Base-by-base conservation (phyloP, 202 grass and related monocot genomes). In the Musa balbisiana region DNA sequence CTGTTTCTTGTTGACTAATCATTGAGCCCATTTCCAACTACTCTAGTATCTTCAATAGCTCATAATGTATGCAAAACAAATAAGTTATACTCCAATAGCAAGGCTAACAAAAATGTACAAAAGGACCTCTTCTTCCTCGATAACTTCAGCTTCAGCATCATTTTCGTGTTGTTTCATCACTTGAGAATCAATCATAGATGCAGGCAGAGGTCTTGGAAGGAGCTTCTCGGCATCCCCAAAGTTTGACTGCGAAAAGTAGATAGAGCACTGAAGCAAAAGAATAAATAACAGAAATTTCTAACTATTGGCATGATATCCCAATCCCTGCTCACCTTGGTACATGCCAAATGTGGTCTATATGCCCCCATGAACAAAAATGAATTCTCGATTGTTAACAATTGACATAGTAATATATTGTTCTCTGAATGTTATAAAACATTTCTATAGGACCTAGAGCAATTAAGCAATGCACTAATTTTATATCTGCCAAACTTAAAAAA, bases 191-290 rank as follows among this genome's bases (percentile, higher is more conserved):
- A 90, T 68, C 24, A 87, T 81, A 65, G 92, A 96, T 90, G 87
- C 90, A 82, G 93, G 93, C 73, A 93, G 83, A 82, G 93, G 93
- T 82, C 86, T 93, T 81, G 93, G 93, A 80, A 96, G 89, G 85
- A 89, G 67, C 62, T 80, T 84, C 53, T 80, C 90, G 76, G 76
- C 89, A 74, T 89, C 90, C 82, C 90, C 90, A 78, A 91, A 86
- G 79, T 84, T 93, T 77, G 88, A 87, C 93, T 97, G 85, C 23
- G 81, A 81, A 49, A 51, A 1, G 17, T 21, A 20, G 17, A 51
- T 2, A 9, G 43, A 20, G 8, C 19, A 50, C 50, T 51, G 60
- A 63, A 77, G 62, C 16, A 49, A 55, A 55, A 71, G 51, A 80
- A 71, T 24, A 24, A 64, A 76, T 23, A 29, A 56, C 21, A 69